phyloP scores from a whole-genome alignment of 148 eudicot genomes.

The Arbutus unedo region DNA sequence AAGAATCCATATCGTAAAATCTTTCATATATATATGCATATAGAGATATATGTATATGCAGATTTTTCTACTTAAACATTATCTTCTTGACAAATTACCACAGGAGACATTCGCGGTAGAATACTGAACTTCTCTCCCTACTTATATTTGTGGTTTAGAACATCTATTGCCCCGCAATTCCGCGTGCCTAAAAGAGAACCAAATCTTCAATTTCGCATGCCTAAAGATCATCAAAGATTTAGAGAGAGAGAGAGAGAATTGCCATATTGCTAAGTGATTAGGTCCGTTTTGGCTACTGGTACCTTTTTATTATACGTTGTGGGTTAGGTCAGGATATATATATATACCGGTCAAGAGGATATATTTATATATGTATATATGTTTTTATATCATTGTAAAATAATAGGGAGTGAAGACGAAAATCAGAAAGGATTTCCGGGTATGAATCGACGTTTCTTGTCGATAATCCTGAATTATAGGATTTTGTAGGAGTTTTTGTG shows the following conservation, averaged over 20 bases:
- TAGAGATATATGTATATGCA: not conserved
- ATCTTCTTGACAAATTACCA: conserved; percentile 3
- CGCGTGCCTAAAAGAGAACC: conserved; percentile 5
- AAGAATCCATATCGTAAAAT: not conserved
- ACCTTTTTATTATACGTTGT: not conserved
- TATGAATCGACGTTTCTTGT: not conserved
- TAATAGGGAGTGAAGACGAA: not conserved
- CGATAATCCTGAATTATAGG: not conserved
- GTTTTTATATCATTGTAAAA: not conserved
- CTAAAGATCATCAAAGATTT: conserved; percentile 4
- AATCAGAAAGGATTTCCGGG: not conserved
- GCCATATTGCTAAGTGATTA: not conserved
- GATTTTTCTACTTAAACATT: not conserved
- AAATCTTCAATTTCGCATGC: not conserved
- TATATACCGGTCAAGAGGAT: not conserved
- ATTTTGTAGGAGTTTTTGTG: not conserved
- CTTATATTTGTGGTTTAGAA: not conserved
- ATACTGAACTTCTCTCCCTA: not conserved
- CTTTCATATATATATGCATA: no score
- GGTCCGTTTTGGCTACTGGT: no score
- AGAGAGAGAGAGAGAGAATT: conserved; percentile 1
- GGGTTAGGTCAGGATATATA: not conserved
- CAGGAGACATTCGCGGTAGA: not conserved
- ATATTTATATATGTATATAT: not conserved
- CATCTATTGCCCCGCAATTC: not conserved